Percentiles rank a stretch among this genome's conserved stretches.
These are phyloP conservation scores for Colletotrichum orbiculare DNA, from an alignment of 2,329 filamentous ascomycete genomes.

Conservation along the genomic window DNA sequence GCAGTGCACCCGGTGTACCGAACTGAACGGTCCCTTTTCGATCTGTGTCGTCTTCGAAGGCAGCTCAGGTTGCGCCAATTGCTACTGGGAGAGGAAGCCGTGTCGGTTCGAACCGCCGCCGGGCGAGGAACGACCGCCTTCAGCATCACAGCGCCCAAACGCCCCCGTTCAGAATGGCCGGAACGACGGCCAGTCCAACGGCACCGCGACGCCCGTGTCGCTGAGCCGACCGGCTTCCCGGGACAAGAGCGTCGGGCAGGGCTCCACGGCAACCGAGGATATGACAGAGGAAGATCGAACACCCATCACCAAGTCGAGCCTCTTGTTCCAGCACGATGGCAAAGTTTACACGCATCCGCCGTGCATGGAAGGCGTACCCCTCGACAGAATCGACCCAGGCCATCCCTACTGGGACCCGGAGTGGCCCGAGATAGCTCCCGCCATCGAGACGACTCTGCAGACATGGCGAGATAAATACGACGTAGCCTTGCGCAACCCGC, in stretches of 20 bases:
- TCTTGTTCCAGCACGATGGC: constrained; percentile 62
- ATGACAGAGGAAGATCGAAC: constrained; percentile 19
- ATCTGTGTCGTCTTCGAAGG: constrained; percentile 57
- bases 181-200: constrained; percentile 9
- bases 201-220: constrained; percentile 9
- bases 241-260: constrained; percentile 21
- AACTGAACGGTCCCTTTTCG: constrained; percentile 56
- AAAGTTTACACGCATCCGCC: constrained; percentile 61
- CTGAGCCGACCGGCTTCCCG: constrained; percentile 25
- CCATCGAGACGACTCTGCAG: constrained; percentile 56
- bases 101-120: constrained; percentile 38
- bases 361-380: constrained; percentile 63
- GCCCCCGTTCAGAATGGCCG: not conserved
- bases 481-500: constrained; percentile 49
- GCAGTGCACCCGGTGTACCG: constrained; percentile 55
- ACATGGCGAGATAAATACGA: constrained; percentile 61
- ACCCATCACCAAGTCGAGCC: constrained; percentile 53
- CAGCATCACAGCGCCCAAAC: constrained; percentile 1
- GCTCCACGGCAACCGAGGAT: constrained; percentile 27
- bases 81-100: constrained; percentile 59
- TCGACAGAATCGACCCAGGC: constrained; percentile 60
- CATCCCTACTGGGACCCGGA: constrained; percentile 67
- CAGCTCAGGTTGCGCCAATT: constrained; percentile 62
- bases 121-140: not conserved
- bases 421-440: constrained; percentile 59